Percentiles rank a stretch among this genome's conserved stretches.
Conservation (phyloP, 306 rosid genomes). For the Fragaria ananassa region DNA sequence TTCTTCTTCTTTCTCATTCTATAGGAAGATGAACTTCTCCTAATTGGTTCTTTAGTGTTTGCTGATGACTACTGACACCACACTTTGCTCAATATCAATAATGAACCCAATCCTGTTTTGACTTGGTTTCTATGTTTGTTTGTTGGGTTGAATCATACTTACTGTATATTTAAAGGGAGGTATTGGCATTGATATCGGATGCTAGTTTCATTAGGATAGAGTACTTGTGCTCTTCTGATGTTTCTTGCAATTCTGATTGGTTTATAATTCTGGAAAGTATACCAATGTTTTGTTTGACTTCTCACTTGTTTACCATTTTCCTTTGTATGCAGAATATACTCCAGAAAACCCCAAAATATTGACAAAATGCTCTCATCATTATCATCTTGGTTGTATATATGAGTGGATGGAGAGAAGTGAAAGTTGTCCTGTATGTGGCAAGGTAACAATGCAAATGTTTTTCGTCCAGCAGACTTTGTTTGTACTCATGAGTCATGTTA, state of each 20-base stretch:
- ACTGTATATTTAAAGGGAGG: background rate
- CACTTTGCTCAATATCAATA: background rate
- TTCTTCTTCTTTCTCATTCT: slow-evolving; percentile 14
- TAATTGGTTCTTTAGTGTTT: background rate
- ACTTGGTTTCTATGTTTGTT: background rate
- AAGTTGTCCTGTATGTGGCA: slow-evolving; percentile 98
- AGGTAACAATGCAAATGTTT: slow-evolving; percentile 42
- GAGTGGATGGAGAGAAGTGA: slow-evolving; percentile 99
- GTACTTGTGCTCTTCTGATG: background rate
- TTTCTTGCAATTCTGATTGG: slow-evolving; percentile 13
- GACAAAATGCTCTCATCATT: slow-evolving; percentile 93
- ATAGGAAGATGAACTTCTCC: background rate
- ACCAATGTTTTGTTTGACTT: slow-evolving; percentile 6
- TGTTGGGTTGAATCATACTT: background rate
- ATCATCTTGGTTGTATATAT: slow-evolving; percentile 97
- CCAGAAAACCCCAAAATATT: slow-evolving; percentile 87
- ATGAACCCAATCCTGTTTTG: background rate
- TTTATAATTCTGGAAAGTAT: slow-evolving; percentile 17
- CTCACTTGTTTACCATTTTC: slow-evolving; percentile 19
- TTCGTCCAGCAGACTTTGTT: background rate
- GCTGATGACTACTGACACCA: background rate
- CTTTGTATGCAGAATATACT: slow-evolving; percentile 65
- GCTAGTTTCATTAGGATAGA: slow-evolving; percentile 16
- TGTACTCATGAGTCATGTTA: background rate
- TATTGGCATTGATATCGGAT: background rate